Base-by-base conservation (phyloP, 768 basidiomycete genomes). In the Chalciporus chontae region DNA sequence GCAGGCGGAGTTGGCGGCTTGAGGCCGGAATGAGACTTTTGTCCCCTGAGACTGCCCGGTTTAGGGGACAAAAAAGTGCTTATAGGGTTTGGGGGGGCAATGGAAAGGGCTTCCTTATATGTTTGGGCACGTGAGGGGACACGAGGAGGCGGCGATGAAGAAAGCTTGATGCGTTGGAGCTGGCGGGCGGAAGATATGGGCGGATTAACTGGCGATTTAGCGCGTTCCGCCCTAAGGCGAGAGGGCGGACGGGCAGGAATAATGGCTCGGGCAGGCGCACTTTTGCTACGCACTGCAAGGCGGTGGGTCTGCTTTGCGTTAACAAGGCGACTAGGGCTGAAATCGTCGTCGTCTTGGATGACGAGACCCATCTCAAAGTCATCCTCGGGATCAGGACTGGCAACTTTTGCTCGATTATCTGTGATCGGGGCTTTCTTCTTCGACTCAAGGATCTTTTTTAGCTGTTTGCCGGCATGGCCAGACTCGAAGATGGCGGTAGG, bases 311-410 rank as follows among this genome's bases (percentile, higher is more conserved):
- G 73, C 54, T 75, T 73, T 14, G 66, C 66, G 34, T 75, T 80
- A 63, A 76, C 71, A 18, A 92, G 77, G 46, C 87, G 75, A 64
- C 85, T 87, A 13, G 88, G 87, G 62, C 85, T 90, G 42, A 93
- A 80, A 62, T 92, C 89, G 46, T 77, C 79, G 63, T 90, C 90
- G 54, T 89, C 87, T 59, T 86, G 84, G 58, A 94, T 84, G 55
- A 91, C 78, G 45, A 94, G 82, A 13, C 90, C 90, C 52, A 78
- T 78, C 68, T 94, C 90, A 54, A 92, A 91, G 65, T 91, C 87
- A 52, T 92, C 90, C 59, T 93, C 90, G 11, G 75, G 80, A 65
- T 90, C 81, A 14, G 83, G 78, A 50, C 69, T 75, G 21, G 80
- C 70, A 7, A 78, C 62, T 55, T 80, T 84, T 55, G 77, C 65